Evolutionary conservation across 768 basidiomycete species (phyloP).

Genomic region (Leccinum uliginosum): DNA sequence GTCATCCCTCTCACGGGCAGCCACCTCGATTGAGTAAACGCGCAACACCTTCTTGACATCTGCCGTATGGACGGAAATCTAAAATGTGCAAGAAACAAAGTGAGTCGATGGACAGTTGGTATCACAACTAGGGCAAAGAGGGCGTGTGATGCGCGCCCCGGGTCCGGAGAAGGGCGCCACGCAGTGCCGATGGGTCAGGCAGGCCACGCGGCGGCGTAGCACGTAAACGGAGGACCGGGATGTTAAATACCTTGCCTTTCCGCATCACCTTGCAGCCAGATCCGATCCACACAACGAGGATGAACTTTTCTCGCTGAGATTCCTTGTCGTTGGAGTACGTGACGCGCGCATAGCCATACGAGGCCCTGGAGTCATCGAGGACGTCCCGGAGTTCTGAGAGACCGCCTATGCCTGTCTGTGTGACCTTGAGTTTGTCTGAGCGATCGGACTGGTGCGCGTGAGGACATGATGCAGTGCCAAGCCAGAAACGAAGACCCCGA

Average conservation of each 20-base stretch:
- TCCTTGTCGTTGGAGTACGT: constrained; percentile 85
- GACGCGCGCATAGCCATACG: constrained; percentile 81
- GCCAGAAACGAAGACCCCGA: constrained; percentile 29
- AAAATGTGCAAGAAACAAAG: constrained; percentile 16
- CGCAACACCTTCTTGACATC: constrained; percentile 82
- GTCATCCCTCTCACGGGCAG: constrained; percentile 79
- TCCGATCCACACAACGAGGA: constrained; percentile 83
- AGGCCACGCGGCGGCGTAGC: constrained; percentile 10
- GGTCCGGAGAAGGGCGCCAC: constrained; percentile 5
- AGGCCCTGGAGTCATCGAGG: constrained; percentile 71
- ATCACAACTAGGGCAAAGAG: constrained; percentile 22
- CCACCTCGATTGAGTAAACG: constrained; percentile 82
- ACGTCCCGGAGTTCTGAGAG: constrained; percentile 70
- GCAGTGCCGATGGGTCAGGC: constrained; percentile 7
- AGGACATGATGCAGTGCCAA: constrained; percentile 18
- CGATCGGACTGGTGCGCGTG: constrained; percentile 50
- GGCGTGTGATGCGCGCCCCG: constrained; percentile 21
- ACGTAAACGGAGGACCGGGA: constrained; percentile 15
- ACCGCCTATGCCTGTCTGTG: constrained; percentile 76
- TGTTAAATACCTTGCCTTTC: constrained; percentile 78
- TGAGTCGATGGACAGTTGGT: constrained; percentile 26
- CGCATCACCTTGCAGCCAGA: constrained; percentile 84
- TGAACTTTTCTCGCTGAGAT: constrained; percentile 84
- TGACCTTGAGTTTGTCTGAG: constrained; percentile 77
- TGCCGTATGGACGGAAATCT: constrained; percentile 91